A percentile compares a stretch with the other conserved stretches of the same genome.
phyloP scores from a whole-genome alignment of 192 early-diverging fungal genomes.

The Backusella sp. region DNA sequence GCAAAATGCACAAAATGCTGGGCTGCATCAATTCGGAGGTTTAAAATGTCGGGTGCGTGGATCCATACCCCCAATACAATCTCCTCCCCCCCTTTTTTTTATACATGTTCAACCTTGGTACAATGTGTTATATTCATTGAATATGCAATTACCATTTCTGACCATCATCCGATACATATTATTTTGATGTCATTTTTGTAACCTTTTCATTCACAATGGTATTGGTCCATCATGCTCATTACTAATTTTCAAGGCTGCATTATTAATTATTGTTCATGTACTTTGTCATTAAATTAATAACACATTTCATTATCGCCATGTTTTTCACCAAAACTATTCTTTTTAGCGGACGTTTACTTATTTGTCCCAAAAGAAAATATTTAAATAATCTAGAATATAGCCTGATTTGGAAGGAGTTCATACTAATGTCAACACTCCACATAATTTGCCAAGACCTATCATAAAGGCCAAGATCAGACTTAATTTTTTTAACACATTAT shows the following conservation, averaged over 20 bases:
- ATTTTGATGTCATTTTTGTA: background rate
- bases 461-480: background rate
- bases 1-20: background rate
- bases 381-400: slow-evolving; percentile 4
- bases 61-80: background rate
- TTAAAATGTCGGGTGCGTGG: background rate
- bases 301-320: background rate
- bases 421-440: background rate
- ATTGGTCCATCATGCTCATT: background rate
- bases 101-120: background rate
- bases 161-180: background rate
- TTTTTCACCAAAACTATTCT: background rate
- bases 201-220: background rate
- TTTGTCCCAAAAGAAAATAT: background rate
- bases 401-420: background rate
- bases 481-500: background rate
- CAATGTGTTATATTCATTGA: background rate
- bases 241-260: background rate
- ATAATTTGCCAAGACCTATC: background rate
- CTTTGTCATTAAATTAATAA: background rate
- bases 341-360: background rate
- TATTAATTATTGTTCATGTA: background rate
- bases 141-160: background rate
- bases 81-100: background rate
- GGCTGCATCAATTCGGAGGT: background rate